phyloP scores from a whole-genome alignment of 2,329 filamentous ascomycete species.

The Scopulariopsis brevicaulis region DNA sequence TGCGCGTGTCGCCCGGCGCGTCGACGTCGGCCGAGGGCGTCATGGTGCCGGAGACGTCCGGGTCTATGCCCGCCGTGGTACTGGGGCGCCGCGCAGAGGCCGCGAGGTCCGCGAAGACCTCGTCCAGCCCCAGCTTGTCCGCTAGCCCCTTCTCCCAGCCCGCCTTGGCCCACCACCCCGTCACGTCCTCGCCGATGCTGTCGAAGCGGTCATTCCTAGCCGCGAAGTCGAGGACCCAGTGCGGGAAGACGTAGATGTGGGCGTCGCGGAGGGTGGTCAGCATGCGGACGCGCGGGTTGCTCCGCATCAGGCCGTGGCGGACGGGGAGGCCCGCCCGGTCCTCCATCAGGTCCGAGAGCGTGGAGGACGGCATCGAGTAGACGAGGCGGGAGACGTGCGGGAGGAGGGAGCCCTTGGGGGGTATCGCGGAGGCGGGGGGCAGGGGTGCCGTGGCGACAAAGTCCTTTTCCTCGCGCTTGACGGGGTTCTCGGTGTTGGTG shows the following conservation, averaged over 20 bases:
- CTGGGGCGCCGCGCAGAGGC: background rate
- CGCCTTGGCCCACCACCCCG: conserved; percentile 93
- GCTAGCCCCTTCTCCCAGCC: conserved; percentile 77
- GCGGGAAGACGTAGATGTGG: conserved; percentile 89
- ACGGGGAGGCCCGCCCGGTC: conserved; percentile 62
- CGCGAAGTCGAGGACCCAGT: conserved; percentile 81
- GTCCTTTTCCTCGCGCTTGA: conserved; percentile 88
- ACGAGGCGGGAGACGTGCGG: conserved; percentile 65
- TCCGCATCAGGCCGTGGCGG: conserved; percentile 63
- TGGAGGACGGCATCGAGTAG: conserved; percentile 81
- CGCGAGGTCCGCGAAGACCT: conserved; percentile 7
- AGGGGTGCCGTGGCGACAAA: conserved; percentile 74
- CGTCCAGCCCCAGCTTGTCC: conserved; percentile 53
- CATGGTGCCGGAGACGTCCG: conserved; percentile 3
- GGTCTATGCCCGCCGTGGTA: background rate
- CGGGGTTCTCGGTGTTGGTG: conserved; percentile 58
- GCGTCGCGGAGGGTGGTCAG: conserved; percentile 79
- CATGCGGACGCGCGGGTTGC: conserved; percentile 67
- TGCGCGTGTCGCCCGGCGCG: background rate
- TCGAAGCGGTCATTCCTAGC: conserved; percentile 71
- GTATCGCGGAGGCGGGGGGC: conserved; percentile 40
- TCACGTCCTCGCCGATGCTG: conserved; percentile 79
- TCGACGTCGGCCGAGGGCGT: conserved; percentile 3
- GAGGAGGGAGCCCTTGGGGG: conserved; percentile 49
- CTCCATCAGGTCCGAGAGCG: conserved; percentile 72